These are phyloP conservation scores for Starmera amethionina DNA, from an alignment of 805 yeast species.

Conservation along the genomic window DNA sequence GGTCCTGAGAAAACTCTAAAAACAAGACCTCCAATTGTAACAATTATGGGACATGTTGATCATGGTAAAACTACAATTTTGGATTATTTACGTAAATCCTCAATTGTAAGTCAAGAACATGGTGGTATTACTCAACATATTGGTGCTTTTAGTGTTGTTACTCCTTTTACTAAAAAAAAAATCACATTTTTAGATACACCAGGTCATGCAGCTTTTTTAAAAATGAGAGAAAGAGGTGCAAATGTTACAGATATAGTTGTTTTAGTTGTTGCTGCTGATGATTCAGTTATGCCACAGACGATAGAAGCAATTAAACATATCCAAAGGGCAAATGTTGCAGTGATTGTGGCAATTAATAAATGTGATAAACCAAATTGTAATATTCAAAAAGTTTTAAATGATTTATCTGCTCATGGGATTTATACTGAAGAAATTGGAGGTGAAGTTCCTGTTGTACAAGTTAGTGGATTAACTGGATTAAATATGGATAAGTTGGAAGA, in stretches of 20 bases:
- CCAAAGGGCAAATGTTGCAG: constrained; percentile 66
- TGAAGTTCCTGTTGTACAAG: constrained; percentile 79
- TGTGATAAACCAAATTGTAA: constrained; percentile 76
- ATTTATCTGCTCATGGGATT: constrained; percentile 65
- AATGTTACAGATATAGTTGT: constrained; percentile 86
- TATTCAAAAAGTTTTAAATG: constrained; percentile 67
- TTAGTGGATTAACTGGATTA: constrained; percentile 82
- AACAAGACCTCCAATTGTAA: constrained; percentile 84
- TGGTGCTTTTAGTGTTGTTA: constrained; percentile 88
- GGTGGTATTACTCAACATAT: constrained; percentile 98
- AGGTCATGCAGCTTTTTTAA: constrained; percentile 94
- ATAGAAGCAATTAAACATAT: constrained; percentile 93
- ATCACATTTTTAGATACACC: constrained; percentile 95
- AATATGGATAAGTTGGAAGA: constrained; percentile 89
- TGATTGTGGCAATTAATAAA: constrained; percentile 88
- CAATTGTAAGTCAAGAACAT: constrained; percentile 74
- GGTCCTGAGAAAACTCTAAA: constrained; percentile 37
- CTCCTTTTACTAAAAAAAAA: constrained; percentile 61
- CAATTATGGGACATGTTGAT: constrained; percentile 98
- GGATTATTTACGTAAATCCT: constrained; percentile 76
- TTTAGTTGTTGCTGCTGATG: constrained; percentile 94
- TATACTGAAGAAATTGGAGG: constrained; percentile 94
- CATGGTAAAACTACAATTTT: constrained; percentile 95
- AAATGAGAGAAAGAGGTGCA: constrained; percentile 96
- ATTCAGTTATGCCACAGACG: constrained; percentile 96